Conservation (phyloP, 169 alveolate species). For the Cryptosporidium xiaoi region DNA sequence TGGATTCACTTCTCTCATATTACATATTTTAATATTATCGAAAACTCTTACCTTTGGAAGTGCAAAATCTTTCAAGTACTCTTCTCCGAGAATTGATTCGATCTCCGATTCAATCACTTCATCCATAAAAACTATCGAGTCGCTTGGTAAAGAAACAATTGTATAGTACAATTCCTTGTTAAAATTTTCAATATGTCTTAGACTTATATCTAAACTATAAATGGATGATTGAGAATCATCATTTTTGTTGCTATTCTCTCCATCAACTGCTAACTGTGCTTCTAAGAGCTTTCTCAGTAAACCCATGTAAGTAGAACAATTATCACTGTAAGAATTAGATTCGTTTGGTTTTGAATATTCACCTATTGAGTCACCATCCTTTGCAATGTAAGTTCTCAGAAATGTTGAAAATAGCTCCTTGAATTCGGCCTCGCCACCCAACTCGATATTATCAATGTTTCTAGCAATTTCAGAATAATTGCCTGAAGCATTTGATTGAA, state of each 20-base stretch:
- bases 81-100: conserved; percentile 59
- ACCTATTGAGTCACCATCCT: conserved; percentile 32
- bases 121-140: conserved; percentile 64
- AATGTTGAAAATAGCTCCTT: conserved; percentile 54
- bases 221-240: background rate
- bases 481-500: conserved; percentile 26
- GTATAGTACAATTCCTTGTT: conserved; percentile 36
- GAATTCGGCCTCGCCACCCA: conserved; percentile 61
- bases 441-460: conserved; percentile 10
- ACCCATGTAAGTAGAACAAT: conserved; percentile 39
- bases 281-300: conserved; percentile 45
- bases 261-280: conserved; percentile 56
- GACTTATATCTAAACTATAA: conserved; percentile 67
- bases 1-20: conserved; percentile 88
- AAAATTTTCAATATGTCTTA: conserved; percentile 55
- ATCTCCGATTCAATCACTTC: conserved; percentile 66
- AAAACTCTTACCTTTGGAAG: conserved; percentile 70
- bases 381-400: conserved; percentile 36
- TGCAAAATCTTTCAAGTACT: conserved; percentile 46
- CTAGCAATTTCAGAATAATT: conserved; percentile 23
- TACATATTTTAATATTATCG: conserved; percentile 68
- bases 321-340: background rate
- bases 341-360: conserved; percentile 17
- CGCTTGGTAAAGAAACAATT: conserved; percentile 59
- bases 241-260: conserved; percentile 7